A percentile compares a stretch with the other conserved stretches of the same genome.
phyloP scores from a whole-genome alignment of 441 rosid species.

The Corymbia citriodora region DNA sequence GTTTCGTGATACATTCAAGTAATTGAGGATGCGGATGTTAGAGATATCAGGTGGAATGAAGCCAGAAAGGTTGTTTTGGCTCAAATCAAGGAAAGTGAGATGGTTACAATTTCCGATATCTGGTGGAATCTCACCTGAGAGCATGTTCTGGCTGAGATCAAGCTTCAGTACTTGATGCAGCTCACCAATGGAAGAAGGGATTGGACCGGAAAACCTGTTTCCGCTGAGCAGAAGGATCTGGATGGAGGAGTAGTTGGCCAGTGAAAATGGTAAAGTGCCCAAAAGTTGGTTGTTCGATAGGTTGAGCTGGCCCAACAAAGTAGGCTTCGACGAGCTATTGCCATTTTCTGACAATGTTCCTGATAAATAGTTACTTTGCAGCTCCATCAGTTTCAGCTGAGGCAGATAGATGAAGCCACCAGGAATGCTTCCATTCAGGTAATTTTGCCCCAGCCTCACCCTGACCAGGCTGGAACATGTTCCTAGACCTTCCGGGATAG shows the following conservation, averaged over 20 bases:
- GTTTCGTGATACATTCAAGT: slow-evolving; percentile 46
- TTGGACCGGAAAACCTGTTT: slow-evolving; percentile 39
- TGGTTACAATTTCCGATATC: slow-evolving; percentile 37
- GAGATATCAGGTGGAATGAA: slow-evolving; percentile 37
- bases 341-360: slow-evolving; percentile 45
- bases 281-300: slow-evolving; percentile 36
- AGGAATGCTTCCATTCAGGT: slow-evolving; percentile 46
- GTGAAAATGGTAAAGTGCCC: slow-evolving; percentile 34
- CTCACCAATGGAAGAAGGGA: slow-evolving; percentile 35
- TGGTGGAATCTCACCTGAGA: slow-evolving; percentile 35
- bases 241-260: slow-evolving; percentile 36
- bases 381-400: slow-evolving; percentile 30
- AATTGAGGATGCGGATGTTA: slow-evolving; percentile 29
- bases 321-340: slow-evolving; percentile 33
- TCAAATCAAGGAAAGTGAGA: slow-evolving; percentile 42
- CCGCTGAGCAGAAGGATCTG: slow-evolving; percentile 38
- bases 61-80: slow-evolving; percentile 49
- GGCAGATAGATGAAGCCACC: slow-evolving; percentile 41
- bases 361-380: slow-evolving; percentile 38
- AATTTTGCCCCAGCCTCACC: slow-evolving; percentile 43
- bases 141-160: slow-evolving; percentile 36
- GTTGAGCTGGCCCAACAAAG: slow-evolving; percentile 31
- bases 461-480: slow-evolving; percentile 34
- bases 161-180: slow-evolving; percentile 33
- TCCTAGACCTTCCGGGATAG: slow-evolving; percentile 35